Conservation (phyloP, 2,329 filamentous ascomycete genomes). For the Ascochyta clinopodiicola region DNA sequence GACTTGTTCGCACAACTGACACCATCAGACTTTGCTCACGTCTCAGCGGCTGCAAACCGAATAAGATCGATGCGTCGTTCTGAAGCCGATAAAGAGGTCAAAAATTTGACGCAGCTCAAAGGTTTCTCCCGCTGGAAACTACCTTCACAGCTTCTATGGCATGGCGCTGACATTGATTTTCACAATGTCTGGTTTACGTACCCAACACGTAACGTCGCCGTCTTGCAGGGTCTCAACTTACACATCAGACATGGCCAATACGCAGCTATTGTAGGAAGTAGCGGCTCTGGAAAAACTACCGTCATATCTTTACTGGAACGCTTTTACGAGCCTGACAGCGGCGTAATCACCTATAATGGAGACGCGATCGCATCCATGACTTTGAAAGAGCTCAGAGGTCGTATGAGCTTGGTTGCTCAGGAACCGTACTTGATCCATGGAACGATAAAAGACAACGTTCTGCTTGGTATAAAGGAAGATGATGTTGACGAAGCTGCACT, state of each 20-base stretch:
- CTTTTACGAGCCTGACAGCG: constrained; percentile 84
- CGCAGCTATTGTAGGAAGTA: constrained; percentile 62
- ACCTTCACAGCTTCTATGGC: constrained; percentile 15
- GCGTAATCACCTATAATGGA: constrained; percentile 71
- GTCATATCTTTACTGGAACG: constrained; percentile 89
- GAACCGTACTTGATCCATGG: constrained; percentile 55
- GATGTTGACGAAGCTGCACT: constrained; percentile 53
- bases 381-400: constrained; percentile 56
- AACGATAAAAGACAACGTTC: constrained; percentile 56
- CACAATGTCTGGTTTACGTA: constrained; percentile 88
- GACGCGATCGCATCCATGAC: constrained; percentile 60
- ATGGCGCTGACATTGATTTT: constrained; percentile 67
- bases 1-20: not conserved
- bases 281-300: constrained; percentile 90
- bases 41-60: constrained; percentile 28
- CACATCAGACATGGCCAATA: constrained; percentile 61
- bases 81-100: not conserved
- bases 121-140: constrained; percentile 15
- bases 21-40: constrained; percentile 35
- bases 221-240: constrained; percentile 66
- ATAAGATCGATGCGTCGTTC: constrained; percentile 24
- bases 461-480: constrained; percentile 52
- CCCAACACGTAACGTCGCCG: constrained; percentile 83
- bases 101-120: not conserved
- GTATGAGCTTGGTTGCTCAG: constrained; percentile 73